Conservation (phyloP, 1,139 yeast genomes). For the Blastobotrys persicus region DNA sequence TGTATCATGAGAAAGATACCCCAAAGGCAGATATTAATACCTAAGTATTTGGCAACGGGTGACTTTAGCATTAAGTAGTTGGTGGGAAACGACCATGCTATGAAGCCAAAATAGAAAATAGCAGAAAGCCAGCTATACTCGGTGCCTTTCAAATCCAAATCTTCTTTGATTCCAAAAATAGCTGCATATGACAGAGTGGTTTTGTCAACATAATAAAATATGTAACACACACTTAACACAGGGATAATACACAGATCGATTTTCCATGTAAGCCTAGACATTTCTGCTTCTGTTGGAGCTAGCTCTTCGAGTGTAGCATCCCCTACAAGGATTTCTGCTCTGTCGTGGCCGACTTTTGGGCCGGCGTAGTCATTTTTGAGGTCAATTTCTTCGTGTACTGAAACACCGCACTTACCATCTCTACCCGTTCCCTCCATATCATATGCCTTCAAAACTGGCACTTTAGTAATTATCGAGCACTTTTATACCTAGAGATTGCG, state of each 20-base stretch:
- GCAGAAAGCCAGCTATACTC: slow-evolving; percentile 57
- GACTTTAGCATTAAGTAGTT: slow-evolving; percentile 50
- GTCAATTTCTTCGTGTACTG: slow-evolving; percentile 6
- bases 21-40: slow-evolving; percentile 49
- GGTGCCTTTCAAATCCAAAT: slow-evolving; percentile 39
- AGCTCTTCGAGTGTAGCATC: slow-evolving; percentile 9
- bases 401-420: no score
- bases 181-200: slow-evolving; percentile 58
- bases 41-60: slow-evolving; percentile 54
- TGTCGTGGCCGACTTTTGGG: slow-evolving; percentile 8
- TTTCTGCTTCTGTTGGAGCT: slow-evolving; percentile 24
- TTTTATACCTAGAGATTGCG: no score
- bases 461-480: no score
- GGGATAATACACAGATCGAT: slow-evolving; percentile 58
- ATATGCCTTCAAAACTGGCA: no score
- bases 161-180: slow-evolving; percentile 52
- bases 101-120: slow-evolving; percentile 53
- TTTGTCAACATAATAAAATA: slow-evolving; percentile 64
- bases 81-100: slow-evolving; percentile 54
- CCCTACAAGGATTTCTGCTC: slow-evolving; percentile 5
- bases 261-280: slow-evolving; percentile 41
- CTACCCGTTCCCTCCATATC: no score
- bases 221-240: slow-evolving; percentile 51
- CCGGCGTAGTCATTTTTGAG: slow-evolving; percentile 5
- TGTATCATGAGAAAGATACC: slow-evolving; percentile 48